A percentile compares a stretch with the other conserved stretches of the same genome.
phyloP scores from a whole-genome alignment of 2,329 filamentous ascomycete genomes.

The Beauveria brongniartii region DNA sequence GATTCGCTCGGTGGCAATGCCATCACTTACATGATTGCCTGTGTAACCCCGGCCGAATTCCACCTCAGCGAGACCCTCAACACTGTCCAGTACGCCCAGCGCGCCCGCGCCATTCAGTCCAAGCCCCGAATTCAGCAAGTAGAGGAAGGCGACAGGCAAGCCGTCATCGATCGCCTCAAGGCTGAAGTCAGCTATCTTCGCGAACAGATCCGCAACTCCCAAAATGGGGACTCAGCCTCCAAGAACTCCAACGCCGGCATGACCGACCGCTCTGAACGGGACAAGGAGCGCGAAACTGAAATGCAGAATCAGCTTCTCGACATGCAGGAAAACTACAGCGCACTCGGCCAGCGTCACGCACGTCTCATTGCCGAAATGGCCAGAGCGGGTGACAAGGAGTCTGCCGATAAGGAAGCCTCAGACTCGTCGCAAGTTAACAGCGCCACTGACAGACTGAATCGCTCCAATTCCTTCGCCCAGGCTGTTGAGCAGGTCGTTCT shows the following conservation, averaged over 20 bases:
- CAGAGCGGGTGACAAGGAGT: constrained; percentile 66
- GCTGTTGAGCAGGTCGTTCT: constrained; percentile 93
- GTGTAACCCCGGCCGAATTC: constrained; percentile 93
- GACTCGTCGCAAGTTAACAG: constrained; percentile 61
- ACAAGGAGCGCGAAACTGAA: constrained; percentile 78
- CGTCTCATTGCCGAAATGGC: constrained; percentile 91
- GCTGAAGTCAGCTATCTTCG: constrained; percentile 89
- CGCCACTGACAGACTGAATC: constrained; percentile 79
- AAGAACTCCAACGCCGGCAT: constrained; percentile 43
- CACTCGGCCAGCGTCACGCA: constrained; percentile 87
- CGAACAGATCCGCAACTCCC: constrained; percentile 81
- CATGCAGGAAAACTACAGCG: constrained; percentile 86
- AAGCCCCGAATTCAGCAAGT: constrained; percentile 93
- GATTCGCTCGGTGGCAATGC: constrained; percentile 95
- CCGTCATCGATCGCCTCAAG: constrained; percentile 84
- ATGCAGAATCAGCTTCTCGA: constrained; percentile 91
- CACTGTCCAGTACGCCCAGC: constrained; percentile 93
- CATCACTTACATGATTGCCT: constrained; percentile 99
- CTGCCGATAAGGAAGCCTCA: constrained; percentile 40
- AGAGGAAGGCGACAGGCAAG: constrained; percentile 90
- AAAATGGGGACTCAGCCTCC: constrained; percentile 45
- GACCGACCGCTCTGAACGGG: constrained; percentile 68
- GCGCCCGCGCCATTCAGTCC: constrained; percentile 92
- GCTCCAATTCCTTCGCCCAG: constrained; percentile 92
- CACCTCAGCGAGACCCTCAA: constrained; percentile 96